A percentile compares a stretch with the other conserved stretches of the same genome.
Conservation (phyloP, 2,329 filamentous ascomycete genomes). For the Fusarium compactum region DNA sequence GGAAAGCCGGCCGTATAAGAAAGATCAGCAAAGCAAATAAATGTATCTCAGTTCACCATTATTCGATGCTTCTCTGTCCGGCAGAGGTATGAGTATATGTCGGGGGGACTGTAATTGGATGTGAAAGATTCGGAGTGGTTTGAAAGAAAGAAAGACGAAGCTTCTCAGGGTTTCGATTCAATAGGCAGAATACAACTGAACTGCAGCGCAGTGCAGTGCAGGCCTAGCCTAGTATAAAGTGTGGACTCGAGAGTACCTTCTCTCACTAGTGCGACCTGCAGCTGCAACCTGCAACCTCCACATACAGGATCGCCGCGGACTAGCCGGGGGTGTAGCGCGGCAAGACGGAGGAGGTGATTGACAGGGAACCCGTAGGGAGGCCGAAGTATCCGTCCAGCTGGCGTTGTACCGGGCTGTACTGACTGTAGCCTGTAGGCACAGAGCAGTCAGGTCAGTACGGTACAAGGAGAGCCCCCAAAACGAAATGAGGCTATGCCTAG, state of each 20-base stretch:
- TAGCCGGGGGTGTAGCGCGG: conserved; percentile 40
- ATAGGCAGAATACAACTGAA: conserved; percentile 14
- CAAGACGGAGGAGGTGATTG: conserved; percentile 37
- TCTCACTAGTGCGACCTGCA: conserved; percentile 31
- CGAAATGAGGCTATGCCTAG: conserved; percentile 35
- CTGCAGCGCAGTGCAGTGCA: conserved; percentile 8
- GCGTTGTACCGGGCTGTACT: conserved; percentile 21
- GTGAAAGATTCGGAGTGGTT: conserved; percentile 28
- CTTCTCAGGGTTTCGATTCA: conserved; percentile 39
- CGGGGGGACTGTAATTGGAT: conserved; percentile 3
- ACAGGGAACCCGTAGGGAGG: conserved; percentile 38
- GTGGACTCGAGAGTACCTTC: conserved; percentile 38
- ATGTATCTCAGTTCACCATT: conserved; percentile 45
- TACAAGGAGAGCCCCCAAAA: neutral
- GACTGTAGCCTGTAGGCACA: neutral
- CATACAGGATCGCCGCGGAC: conserved; percentile 44
- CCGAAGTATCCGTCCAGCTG: conserved; percentile 37
- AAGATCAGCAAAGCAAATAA: conserved; percentile 38
- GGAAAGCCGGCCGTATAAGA: conserved; percentile 41
- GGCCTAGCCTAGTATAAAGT: conserved; percentile 15
- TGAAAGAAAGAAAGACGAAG: conserved; percentile 32
- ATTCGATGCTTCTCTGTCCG: conserved; percentile 47
- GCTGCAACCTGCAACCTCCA: conserved; percentile 42
- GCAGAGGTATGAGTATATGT: conserved; percentile 41
- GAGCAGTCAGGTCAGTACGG: neutral